Evolutionary conservation across 257 asterid genomes (phyloP), one percentile per base, ranked within the genome.

Genomic region (Gentiana straminea): DNA sequence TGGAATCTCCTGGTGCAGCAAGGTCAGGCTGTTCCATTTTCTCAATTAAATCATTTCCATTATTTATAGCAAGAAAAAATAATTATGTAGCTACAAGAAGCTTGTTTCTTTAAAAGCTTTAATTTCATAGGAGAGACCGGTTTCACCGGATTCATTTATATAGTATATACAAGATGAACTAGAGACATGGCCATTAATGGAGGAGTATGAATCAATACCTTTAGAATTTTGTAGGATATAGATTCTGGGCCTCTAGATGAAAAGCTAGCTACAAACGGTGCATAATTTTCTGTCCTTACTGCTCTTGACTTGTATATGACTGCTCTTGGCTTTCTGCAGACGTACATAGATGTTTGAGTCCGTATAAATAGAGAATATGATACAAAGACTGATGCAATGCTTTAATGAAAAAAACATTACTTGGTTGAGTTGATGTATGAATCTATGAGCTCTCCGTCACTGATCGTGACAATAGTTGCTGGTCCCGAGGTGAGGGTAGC

Each of bases 181-280:
- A 4, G 24, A 57, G 3, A 7, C 0, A 15, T 5, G 15, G 44
- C 12, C 7, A 8, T 4, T 33, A 41, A 59, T 36, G 44, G 69
- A 5, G 46, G 46, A 41, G 7, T 41, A 2, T 4, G 46, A 41
- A 41, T 41, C 2, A 9, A 10, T 41, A 84, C 96, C 88, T 90
- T 90, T 74, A 90, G 96, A 59, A 90, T 67, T 73, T 81, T 65
- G 41, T 49, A 65, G 45, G 71, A 53, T 43, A 74, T 1, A 2
- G 35, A 2, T 33, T 82, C 88, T 15, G 98, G 96, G 13, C 98
- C 98, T 73, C 95, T 73, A 1, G 96, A 77, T 10, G 98, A 90
- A 48, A 86, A 90, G 1, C 86, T 67, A 75, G 84, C 84, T 35
- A 82, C 32, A 35, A 60, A 46, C 5, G 95, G 84, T 11, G 85